Base-by-base conservation (phyloP, 768 basidiomycete species). In the Russula vinacea region DNA sequence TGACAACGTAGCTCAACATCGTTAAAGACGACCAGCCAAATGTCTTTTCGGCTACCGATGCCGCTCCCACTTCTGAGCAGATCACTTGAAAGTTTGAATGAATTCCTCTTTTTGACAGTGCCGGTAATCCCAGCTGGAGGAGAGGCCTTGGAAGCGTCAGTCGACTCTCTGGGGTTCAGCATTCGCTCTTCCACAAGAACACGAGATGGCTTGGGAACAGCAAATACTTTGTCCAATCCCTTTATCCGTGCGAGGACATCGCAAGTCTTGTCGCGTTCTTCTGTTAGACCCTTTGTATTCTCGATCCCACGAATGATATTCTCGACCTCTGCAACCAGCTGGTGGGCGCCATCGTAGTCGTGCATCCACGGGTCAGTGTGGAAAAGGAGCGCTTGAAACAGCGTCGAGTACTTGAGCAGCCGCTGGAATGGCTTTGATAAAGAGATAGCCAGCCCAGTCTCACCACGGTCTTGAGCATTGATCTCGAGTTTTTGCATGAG, bases 281-380 rank as follows among this genome's bases (percentile, higher is more conserved):
- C 96, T 75, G 93, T 92, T 73, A 91, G 89, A 60, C 93, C 90
- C 80, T 98, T 98, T 78, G 98, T 94, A 70, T 98, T 94, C 74
- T 99, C 96, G 60, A 99, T 98, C 65, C 90, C 92, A 50, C 96
- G 83, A 55, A 99, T 96, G 70, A 98, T 95, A n/a, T 83, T 87
- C 77, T 99, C 97, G 8, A 99, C 92, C 74, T 98, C 94, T n/a
- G 94, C 92, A 1, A 98, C 94, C 92, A 98, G 95, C 73, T 89
- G 88, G 49, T 96, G 78, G 14, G 95, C 97, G 71, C 89, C 90
- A 74, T 99, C 97, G 72, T 97, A 98, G 76, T 99, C 97, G 71
- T 89, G 94, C 4, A 94, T 94, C 67, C 92, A 94, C 2, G 96
- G 94, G 70, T 99, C 97, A 16, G 96, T 97, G 76, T 94, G 92